Evolutionary conservation across 2,329 filamentous ascomycete species (phyloP).

Genomic region (Paecilomyces sp.): DNA sequence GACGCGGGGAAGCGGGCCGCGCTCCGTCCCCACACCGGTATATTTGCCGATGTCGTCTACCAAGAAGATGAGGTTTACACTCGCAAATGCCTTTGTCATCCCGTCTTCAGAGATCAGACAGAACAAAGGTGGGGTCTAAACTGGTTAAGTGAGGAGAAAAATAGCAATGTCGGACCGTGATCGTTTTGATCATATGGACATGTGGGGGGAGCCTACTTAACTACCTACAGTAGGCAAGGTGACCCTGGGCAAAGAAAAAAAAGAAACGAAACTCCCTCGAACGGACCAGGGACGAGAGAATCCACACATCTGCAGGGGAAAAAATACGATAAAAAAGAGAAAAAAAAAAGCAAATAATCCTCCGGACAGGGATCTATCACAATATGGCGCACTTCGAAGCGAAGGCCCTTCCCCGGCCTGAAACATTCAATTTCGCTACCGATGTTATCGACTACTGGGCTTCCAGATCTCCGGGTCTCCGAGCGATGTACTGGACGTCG

Average conservation of each 20-base stretch:
- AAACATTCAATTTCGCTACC: constrained; percentile 33
- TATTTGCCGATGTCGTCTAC: background rate
- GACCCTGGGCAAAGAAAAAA: background rate
- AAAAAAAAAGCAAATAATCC: background rate
- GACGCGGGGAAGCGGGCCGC: background rate
- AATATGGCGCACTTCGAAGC: background rate
- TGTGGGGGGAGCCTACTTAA: too few species aligned
- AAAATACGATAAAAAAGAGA: background rate
- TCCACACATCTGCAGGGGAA: background rate
- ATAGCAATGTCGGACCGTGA: background rate
- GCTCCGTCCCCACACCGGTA: background rate
- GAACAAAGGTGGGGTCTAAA: background rate
- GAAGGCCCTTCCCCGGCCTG: constrained; percentile 1
- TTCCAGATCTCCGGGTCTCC: constrained; percentile 12
- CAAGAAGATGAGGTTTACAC: background rate
- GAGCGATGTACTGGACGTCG: constrained; percentile 34
- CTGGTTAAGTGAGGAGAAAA: background rate
- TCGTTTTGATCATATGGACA: too few species aligned
- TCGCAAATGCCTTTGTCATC: background rate
- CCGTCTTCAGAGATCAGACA: background rate
- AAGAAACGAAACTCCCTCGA: background rate
- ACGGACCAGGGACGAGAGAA: background rate
- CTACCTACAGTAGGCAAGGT: background rate
- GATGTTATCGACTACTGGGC: constrained; percentile 37
- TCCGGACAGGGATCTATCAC: background rate